Evolutionary conservation across 495 filamentous ascomycete genomes (phyloP).

Genomic region (Choiromyces venosus): DNA sequence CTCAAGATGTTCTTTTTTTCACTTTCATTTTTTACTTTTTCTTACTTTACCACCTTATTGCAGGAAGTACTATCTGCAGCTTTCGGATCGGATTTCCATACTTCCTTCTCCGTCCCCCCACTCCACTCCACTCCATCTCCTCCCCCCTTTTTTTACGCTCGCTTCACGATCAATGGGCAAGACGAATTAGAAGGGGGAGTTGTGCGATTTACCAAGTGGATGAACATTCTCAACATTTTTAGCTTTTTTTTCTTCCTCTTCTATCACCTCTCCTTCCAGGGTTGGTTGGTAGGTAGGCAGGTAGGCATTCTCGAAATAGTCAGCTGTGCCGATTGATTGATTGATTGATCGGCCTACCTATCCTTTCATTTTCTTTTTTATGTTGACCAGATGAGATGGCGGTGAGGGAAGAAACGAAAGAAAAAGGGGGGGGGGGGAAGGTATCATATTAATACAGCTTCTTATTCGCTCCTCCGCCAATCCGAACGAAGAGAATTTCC

Average conservation of each 20-base stretch:
- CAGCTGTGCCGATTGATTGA: neutral
- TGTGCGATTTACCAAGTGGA: neutral
- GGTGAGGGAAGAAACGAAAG: neutral
- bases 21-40: too few relatives aligned
- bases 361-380: neutral
- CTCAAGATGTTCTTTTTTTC: neutral
- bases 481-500: neutral
- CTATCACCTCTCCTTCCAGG: neutral
- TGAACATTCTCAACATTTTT: neutral
- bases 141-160: neutral
- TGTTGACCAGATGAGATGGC: neutral
- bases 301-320: neutral
- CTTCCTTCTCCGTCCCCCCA: neutral
- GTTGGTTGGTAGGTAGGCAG: neutral
- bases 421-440: neutral
- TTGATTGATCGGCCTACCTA: neutral
- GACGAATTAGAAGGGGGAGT: neutral
- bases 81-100: neutral
- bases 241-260: too few relatives aligned
- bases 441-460: conserved; percentile 3
- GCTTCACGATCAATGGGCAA: neutral
- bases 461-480: neutral
- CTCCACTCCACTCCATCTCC: too few relatives aligned
- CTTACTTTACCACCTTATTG: neutral
- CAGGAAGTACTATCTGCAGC: neutral